A percentile compares a stretch with the other conserved stretches of the same genome.
These are phyloP conservation scores for Lipomyces yarrowii DNA, from an alignment of 1,139 yeast species.

Conservation along the genomic window DNA sequence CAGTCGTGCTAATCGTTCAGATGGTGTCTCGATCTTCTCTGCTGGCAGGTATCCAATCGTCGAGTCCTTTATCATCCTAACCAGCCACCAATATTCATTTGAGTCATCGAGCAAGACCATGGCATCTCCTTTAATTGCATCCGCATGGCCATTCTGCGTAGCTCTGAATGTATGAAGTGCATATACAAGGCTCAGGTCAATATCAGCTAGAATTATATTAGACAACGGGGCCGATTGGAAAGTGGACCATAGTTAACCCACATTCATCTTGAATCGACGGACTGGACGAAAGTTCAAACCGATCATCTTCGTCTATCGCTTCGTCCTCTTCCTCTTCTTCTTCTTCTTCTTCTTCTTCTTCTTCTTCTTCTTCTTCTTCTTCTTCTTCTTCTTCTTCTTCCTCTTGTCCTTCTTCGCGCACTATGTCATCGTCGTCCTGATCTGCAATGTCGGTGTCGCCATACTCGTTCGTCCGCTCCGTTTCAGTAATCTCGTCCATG, in stretches of 20 bases:
- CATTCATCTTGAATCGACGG: constrained; percentile 30
- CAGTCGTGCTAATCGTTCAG: constrained; percentile 85
- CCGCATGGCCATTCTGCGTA: constrained; percentile 92
- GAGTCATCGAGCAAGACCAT: constrained; percentile 81
- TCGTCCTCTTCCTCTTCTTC: constrained; percentile 7
- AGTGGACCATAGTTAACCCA: constrained; percentile 6
- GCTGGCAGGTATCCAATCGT: constrained; percentile 87
- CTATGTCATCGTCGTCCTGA: neutral
- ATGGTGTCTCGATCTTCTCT: constrained; percentile 88
- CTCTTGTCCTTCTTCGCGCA: too few relatives aligned
- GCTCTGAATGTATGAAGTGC: constrained; percentile 88
- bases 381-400: constrained; percentile 4
- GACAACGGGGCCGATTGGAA: neutral
- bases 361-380: constrained; percentile 11
- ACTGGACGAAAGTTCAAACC: constrained; percentile 30
- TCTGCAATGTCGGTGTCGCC: constrained; percentile 5
- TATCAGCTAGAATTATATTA: constrained; percentile 61
- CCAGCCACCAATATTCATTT: constrained; percentile 97
- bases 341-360: constrained; percentile 15
- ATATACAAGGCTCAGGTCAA: constrained; percentile 81
- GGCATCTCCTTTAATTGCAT: constrained; percentile 77
- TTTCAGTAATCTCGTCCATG: neutral
- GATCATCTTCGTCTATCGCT: constrained; percentile 17
- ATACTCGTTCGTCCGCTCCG: neutral
- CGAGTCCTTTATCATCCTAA: constrained; percentile 62